Base-by-base conservation (phyloP, 2,329 filamentous ascomycete genomes). In the Aspergillus alliaceus region DNA sequence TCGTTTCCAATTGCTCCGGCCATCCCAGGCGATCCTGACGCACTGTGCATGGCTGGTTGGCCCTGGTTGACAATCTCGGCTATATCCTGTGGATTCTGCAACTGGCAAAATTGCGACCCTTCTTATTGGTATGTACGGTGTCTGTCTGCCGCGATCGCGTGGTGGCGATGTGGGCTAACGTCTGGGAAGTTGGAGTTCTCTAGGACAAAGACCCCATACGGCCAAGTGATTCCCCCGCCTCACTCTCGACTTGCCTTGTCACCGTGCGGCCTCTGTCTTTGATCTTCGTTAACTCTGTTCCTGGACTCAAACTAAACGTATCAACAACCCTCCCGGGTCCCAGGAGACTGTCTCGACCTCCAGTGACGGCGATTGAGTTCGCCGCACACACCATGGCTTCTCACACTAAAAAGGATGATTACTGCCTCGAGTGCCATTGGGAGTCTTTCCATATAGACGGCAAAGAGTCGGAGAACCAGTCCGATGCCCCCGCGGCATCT, bases 401-500 rank as follows among this genome's bases (percentile, higher is more conserved):
- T 54, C 69, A 71, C 60, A 57, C 66, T 48, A 66, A 67, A 53
- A 61, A 62, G 42, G 66, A 69, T 50, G 68, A 72, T 53, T 75
- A 72, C 60, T 77, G 75, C 59, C 69, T 77, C 24, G 74, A 75
- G 63, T 77, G 74, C 58, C 73, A 74, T 44, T 77, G 74, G 75
- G 71, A 76, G 48, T 63, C 67, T 3, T 72, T 76, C 37, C 68
- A 73, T 58, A 69, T 75, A 37, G 69, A 72, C 55, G 66, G 67
- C 7, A 69, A 70, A 59, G 60, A 66, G 37, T 50, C 68, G 22
- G 59, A 66, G 20, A 63, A 67, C 20, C 46, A 64, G 3, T 54
- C 68, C 11, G 63, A 62, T 51, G 61, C 59, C 24, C 60, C 57
- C 18, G 42, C 61, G 31, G 54, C 65, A 55, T 54, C 63, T 40